Conservation (phyloP, 192 early-diverging fungal genomes). For the Dispira simplex region DNA sequence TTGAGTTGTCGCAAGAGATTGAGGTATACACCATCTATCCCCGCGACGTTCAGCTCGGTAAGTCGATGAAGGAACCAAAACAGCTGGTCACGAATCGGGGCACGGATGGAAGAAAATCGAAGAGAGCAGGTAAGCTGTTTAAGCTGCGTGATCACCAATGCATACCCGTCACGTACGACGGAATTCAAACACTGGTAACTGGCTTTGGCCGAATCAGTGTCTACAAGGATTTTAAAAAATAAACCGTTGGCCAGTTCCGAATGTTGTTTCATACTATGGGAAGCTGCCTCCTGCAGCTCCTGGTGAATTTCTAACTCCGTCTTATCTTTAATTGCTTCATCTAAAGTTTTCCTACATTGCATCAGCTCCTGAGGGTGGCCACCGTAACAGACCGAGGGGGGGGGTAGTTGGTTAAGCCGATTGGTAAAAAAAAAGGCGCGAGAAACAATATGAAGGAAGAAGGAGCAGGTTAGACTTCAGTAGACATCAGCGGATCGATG, state of each 20-base stretch:
- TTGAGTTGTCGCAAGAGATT: conserved; percentile 40
- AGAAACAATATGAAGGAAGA: not conserved
- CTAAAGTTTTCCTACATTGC: conserved; percentile 15
- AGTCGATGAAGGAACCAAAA: conserved; percentile 44
- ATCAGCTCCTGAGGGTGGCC: conserved; percentile 24
- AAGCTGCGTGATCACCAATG: conserved; percentile 21
- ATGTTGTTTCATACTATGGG: conserved; percentile 32
- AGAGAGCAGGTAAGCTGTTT: conserved; percentile 18
- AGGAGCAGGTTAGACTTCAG: not conserved
- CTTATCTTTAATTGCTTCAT: conserved; percentile 19
- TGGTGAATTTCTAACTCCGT: conserved; percentile 43
- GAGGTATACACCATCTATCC: conserved; percentile 34
- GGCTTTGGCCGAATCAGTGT: conserved; percentile 17
- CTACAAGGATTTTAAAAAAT: conserved; percentile 38
- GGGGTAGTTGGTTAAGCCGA: not conserved
- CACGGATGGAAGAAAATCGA: conserved; percentile 21
- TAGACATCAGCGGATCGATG: not conserved
- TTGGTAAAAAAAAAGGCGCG: not conserved
- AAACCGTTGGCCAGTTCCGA: conserved; percentile 36
- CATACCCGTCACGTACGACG: conserved; percentile 46
- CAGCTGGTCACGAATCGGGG: conserved; percentile 27
- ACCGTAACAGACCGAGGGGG: not conserved
- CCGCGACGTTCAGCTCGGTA: conserved; percentile 26
- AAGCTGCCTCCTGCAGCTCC: conserved; percentile 34
- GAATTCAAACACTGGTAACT: conserved; percentile 39